Evolutionary conservation across 257 asterid genomes (phyloP).

Genomic region (Echites panduratus): DNA sequence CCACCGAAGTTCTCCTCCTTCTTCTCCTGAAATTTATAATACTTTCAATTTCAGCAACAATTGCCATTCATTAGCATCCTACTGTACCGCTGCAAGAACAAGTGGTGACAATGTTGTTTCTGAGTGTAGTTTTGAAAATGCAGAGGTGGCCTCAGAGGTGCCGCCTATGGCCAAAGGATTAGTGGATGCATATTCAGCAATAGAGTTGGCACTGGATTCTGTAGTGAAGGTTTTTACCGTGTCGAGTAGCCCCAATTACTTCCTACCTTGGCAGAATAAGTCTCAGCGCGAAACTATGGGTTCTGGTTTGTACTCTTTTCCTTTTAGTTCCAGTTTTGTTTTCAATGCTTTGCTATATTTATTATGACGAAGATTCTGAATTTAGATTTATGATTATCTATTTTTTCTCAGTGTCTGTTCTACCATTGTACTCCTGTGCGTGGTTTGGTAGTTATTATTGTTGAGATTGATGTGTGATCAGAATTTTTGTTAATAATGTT

Average conservation of each 20-base stretch:
- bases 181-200: conserved; percentile 56
- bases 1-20: neutral
- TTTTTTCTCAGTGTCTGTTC: no score
- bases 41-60: neutral
- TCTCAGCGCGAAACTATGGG: conserved; percentile 94
- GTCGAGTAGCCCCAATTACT: conserved; percentile 84
- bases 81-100: conserved; percentile 9
- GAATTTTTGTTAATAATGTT: no score
- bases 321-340: neutral
- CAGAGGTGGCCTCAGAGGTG: conserved; percentile 14
- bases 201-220: conserved; percentile 87
- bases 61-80: conserved; percentile 2
- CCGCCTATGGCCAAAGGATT: conserved; percentile 23
- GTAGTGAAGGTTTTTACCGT: conserved; percentile 93
- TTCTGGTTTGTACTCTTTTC: conserved; percentile 51
- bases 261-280: conserved; percentile 93
- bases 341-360: neutral
- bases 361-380: no score
- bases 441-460: no score
- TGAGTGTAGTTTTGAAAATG: conserved; percentile 7
- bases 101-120: conserved; percentile 7
- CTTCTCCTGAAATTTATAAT: neutral
- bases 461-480: no score
- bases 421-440: no score
- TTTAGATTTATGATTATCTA: no score